Evolutionary conservation across 1,284 basidiomycete genomes (phyloP), one percentile per base, ranked within the genome.

Genomic region (Pseudozyma hubeiensis): DNA sequence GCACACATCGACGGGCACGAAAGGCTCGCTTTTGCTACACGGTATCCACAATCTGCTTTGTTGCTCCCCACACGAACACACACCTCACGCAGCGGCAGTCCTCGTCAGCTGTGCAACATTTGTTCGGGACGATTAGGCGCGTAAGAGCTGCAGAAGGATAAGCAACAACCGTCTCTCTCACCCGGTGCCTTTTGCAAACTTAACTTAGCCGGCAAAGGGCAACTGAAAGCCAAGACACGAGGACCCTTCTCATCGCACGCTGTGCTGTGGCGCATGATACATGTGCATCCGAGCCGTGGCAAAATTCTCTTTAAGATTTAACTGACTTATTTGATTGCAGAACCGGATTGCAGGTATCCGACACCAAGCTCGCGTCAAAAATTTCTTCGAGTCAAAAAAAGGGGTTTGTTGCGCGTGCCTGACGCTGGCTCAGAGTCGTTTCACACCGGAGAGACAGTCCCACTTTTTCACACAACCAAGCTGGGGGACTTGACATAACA

Each of bases 151-250:
- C 49, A 51, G 40, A 41, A 7, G 49, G 37, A 51, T 39, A 39
- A 51, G 47, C 34, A 39, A 24, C 44, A 30, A 16, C 37, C 24
- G 24, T 24, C 24, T 24, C 1, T 24, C 24, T 24, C 24, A 24
- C 24, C 24, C 24, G 4, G 24, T 24, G 24, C 24, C 24, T 24
- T 24, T 24, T 24, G 24, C 24, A 24, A 24, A 24, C 24, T 24
- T 24, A 24, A 24, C 24, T 4, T 37, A 10, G 14, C 35, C 35
- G 35, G 35, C 35, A 10, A 37, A 37, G 35, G 8, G 35, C 24
- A 37, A 14, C 9, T 52, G 50, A 52, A 52, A 52, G 50, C 50
- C 50, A 52, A 52, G 39, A 19, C 47, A 13, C 40, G 19, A 41
- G n/a, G 40, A 41, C 40, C 40, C 40, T 41, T 41, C 40, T n/a